These are phyloP conservation scores for Pseudoperonospora humuli DNA, from an alignment of 352 stramenopile genomes.

Conservation along the genomic window DNA sequence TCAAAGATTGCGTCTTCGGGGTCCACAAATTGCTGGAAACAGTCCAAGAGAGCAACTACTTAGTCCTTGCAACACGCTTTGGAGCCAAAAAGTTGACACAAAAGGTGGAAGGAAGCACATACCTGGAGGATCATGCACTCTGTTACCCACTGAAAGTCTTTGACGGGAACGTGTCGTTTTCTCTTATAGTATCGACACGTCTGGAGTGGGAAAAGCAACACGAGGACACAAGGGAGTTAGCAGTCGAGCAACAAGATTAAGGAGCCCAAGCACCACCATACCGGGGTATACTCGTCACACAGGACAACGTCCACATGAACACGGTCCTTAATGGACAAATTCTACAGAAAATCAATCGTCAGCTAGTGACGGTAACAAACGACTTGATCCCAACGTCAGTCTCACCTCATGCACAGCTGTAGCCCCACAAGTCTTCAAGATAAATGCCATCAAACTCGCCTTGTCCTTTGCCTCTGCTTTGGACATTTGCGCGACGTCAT, in stretches of 20 bases:
- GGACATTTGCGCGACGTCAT: slow-evolving; percentile 29
- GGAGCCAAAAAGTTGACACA: too few species aligned
- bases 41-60: not conserved
- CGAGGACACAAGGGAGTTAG: not conserved
- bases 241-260: not conserved
- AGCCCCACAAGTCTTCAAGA: slow-evolving; percentile 58
- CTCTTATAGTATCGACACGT: slow-evolving; percentile 43
- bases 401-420: slow-evolving; percentile 47
- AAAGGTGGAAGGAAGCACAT: slow-evolving; percentile 3
- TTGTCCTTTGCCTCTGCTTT: slow-evolving; percentile 35
- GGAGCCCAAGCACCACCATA: slow-evolving; percentile 10
- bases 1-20: slow-evolving; percentile 34
- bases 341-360: slow-evolving; percentile 20
- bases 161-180: slow-evolving; percentile 33
- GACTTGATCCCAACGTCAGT: not conserved
- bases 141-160: slow-evolving; percentile 72
- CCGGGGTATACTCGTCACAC: slow-evolving; percentile 62
- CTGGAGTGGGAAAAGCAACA: slow-evolving; percentile 13
- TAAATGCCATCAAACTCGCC: slow-evolving; percentile 40
- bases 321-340: slow-evolving; percentile 31
- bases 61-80: not conserved
- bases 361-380: not conserved
- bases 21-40: slow-evolving; percentile 38
- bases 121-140: slow-evolving; percentile 81
- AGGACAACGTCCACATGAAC: slow-evolving; percentile 52